Percentiles rank a stretch among this genome's conserved stretches.
phyloP scores from a whole-genome alignment of 305 asterid species.

The Fraxinus platypoda region DNA sequence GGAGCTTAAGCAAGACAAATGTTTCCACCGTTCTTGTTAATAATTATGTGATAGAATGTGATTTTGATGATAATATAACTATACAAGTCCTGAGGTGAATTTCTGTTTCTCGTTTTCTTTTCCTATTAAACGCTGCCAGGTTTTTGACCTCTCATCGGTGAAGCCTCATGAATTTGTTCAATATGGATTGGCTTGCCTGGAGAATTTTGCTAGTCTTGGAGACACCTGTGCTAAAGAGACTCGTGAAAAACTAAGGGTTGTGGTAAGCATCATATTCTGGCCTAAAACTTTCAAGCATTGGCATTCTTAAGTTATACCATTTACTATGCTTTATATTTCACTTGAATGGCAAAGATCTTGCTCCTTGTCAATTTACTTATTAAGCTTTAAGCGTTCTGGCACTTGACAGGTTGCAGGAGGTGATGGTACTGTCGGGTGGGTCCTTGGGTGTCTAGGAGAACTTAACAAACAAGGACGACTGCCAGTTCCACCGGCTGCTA shows the following conservation, averaged over 20 bases:
- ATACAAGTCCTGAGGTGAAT: not conserved
- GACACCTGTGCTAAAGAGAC: constrained; percentile 74
- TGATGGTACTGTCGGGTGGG: constrained; percentile 90
- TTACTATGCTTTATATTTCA: not conserved
- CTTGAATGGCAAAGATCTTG: not conserved
- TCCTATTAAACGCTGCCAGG: constrained; percentile 51
- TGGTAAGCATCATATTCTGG: constrained; percentile 48
- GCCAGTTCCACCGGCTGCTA: constrained; percentile 83
- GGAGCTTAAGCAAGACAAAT: not conserved
- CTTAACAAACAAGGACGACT: constrained; percentile 38
- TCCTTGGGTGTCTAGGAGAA: constrained; percentile 50
- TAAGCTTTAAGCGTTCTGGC: constrained; percentile 8
- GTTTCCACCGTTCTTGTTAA: not conserved
- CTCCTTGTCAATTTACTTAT: not conserved
- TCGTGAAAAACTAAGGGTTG: constrained; percentile 80
- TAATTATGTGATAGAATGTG: not conserved
- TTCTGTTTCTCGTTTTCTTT: constrained; percentile 17
- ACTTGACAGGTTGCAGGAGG: constrained; percentile 59
- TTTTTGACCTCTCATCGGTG: constrained; percentile 78
- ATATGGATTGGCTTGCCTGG: constrained; percentile 86
- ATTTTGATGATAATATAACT: not conserved
- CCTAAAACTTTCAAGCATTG: not conserved
- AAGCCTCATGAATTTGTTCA: constrained; percentile 92
- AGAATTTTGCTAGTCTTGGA: constrained; percentile 70
- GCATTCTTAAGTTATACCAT: not conserved